A percentile compares a stretch with the other conserved stretches of the same genome.
phyloP scores from a whole-genome alignment of 129 eudicot species.

The Flaveria bidentis region DNA sequence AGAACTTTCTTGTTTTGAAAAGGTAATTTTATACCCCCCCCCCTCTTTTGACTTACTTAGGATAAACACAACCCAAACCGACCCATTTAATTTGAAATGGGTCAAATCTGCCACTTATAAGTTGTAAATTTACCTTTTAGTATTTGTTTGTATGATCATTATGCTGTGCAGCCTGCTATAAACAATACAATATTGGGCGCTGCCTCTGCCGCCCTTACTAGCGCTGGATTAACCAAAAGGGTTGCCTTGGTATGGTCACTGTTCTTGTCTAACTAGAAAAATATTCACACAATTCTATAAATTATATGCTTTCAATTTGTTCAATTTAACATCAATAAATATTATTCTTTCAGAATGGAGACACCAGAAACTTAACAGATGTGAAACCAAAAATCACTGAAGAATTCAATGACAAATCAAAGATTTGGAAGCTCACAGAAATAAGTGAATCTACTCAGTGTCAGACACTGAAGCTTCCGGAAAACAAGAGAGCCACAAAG shows the following conservation, averaged over 20 bases:
- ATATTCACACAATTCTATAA: neutral
- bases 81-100: too few species aligned
- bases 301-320: neutral
- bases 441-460: constrained; percentile 53
- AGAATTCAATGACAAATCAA: constrained; percentile 35
- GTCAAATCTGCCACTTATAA: too few species aligned
- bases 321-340: neutral
- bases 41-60: too few species aligned
- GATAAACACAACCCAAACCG: too few species aligned
- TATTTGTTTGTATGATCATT: neutral
- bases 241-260: constrained; percentile 52
- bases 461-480: constrained; percentile 49
- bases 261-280: neutral
- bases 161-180: constrained; percentile 42
- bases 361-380: constrained; percentile 33
- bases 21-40: too few species aligned
- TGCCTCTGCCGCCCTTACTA: constrained; percentile 43
- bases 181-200: constrained; percentile 50
- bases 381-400: constrained; percentile 37
- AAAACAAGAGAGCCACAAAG: constrained; percentile 46
- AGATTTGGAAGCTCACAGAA: constrained; percentile 40
- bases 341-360: constrained; percentile 34
- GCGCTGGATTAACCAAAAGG: constrained; percentile 66
- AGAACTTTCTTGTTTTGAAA: too few species aligned
- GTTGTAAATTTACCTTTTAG: too few species aligned